Conservation (phyloP, 768 basidiomycete genomes). For the Rhodotorula kratochvilovae region DNA sequence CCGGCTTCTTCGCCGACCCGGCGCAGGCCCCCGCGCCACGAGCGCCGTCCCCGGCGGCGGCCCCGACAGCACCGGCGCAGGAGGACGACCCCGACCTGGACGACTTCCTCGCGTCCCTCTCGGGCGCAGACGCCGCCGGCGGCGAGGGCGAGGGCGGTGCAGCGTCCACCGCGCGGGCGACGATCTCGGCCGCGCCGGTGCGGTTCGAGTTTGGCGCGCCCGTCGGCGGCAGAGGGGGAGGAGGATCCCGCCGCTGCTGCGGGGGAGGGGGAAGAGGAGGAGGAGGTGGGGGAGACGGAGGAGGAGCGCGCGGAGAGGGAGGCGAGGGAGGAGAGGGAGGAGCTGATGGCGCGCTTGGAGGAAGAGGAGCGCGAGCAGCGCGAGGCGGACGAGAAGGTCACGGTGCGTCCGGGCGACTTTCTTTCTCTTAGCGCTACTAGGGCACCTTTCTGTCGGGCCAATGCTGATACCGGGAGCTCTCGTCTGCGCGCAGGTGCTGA, state of each 20-base stretch:
- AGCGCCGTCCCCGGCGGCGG: not conserved
- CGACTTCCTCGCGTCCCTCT: slow-evolving; percentile 12
- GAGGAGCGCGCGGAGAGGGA: not conserved
- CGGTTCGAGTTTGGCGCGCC: slow-evolving; percentile 29
- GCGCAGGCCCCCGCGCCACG: not conserved
- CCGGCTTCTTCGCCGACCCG: slow-evolving; percentile 28
- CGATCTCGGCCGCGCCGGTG: slow-evolving; percentile 14
- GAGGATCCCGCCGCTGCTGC: not conserved
- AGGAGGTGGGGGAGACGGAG: slow-evolving; percentile 6
- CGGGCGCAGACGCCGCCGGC: not conserved
- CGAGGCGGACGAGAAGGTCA: slow-evolving; percentile 4
- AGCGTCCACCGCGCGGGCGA: slow-evolving; percentile 4
- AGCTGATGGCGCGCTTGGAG: slow-evolving; percentile 17
- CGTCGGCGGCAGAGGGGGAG: slow-evolving; percentile 1
- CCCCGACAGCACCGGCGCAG: not conserved
- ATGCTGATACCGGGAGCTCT: not conserved
- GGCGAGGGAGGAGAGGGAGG: slow-evolving; percentile 21
- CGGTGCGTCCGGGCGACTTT: slow-evolving; percentile 12
- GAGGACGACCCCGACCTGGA: slow-evolving; percentile 11
- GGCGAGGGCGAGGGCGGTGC: not conserved
- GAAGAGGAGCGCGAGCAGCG: slow-evolving; percentile 22
- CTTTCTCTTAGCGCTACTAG: not conserved
- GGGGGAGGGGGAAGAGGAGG: not conserved
- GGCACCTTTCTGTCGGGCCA: not conserved
- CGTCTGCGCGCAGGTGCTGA: slow-evolving; percentile 21